Evolutionary conservation across 768 basidiomycete genomes (phyloP).

Genomic region (Mycena venus): DNA sequence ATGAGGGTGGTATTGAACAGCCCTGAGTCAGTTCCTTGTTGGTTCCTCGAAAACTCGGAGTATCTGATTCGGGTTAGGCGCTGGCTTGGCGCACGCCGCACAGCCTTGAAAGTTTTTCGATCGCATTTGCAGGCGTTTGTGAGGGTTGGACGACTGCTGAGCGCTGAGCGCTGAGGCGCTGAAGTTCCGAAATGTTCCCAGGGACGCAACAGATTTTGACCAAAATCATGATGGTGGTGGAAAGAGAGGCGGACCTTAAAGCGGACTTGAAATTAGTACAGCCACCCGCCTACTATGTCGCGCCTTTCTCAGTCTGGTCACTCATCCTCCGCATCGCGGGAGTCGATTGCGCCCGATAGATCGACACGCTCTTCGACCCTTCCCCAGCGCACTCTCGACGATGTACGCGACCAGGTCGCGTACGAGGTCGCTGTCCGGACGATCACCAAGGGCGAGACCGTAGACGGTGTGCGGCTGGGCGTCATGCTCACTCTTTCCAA

Average conservation of each 20-base stretch:
- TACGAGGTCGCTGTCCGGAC: slow-evolving; percentile 62
- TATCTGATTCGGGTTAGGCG: too few species aligned
- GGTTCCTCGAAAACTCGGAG: too few species aligned
- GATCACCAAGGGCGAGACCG: slow-evolving; percentile 53
- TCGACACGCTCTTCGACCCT: slow-evolving; percentile 13
- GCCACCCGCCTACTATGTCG: background rate
- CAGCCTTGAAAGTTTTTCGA: too few species aligned
- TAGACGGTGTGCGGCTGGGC: slow-evolving; percentile 68
- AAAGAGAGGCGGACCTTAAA: background rate
- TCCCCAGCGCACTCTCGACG: slow-evolving; percentile 58
- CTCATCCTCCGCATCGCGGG: slow-evolving; percentile 2
- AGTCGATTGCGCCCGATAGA: slow-evolving; percentile 9
- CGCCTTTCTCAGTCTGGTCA: background rate
- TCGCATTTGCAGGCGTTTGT: too few species aligned
- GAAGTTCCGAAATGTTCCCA: background rate
- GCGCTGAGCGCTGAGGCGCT: too few species aligned
- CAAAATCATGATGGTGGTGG: background rate
- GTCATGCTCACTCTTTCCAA: slow-evolving; percentile 74
- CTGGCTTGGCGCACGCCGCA: too few species aligned
- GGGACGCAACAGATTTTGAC: too few species aligned
- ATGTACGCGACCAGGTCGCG: slow-evolving; percentile 66
- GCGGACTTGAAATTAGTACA: background rate
- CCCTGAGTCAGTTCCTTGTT: too few species aligned
- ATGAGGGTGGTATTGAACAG: too few species aligned
- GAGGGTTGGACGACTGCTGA: too few species aligned